Base-by-base conservation (phyloP, 2,329 filamentous ascomycete genomes). In the Aaosphaeria arxii region DNA sequence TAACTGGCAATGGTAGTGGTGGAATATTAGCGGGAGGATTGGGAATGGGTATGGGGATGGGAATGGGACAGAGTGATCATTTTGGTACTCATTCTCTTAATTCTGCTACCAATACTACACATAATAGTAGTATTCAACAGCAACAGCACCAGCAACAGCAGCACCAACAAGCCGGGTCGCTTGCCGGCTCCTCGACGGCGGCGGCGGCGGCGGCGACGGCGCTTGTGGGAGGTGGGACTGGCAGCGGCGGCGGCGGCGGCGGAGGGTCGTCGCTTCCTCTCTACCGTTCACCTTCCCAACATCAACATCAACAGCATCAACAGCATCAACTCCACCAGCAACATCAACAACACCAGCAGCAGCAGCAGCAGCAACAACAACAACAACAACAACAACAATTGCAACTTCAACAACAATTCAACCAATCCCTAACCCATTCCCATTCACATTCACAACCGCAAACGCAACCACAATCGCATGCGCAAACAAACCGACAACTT, bases 381-480 rank as follows among this genome's bases (percentile, higher is more conserved):
- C 33, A 36, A n/a, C 33, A 36, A 36, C 33, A n/a, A n/a, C 33
- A 2, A n/a, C 33, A 35, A 35, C 32, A 35, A n/a, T n/a, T 7
- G 32, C 32, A 35, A n/a, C 32, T 35, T 35, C 42, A 7, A 13
- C 42, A 44, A 30, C 42, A 7, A 6, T 31, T n/a, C 6, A 6
- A 49, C 55, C 48, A 57, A 53, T 45, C 33, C n/a, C 33, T n/a
- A 9, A 2, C 33, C n/a, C 33, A 9, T 36, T n/a, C 33, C n/a
- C 33, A 47, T 55, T 42, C 61, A 63, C 53, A 53, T 53, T 51
- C 55, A 56, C 50, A 54, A 53, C 48, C 55, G 51, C 53, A 58
- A 54, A 55, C 57, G 55, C 56, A 61, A 63, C 53, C 48, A 54
- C 42, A 50, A 45, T 43, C 55, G 54, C 66, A 58, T 66, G 70